Evolutionary conservation across 768 basidiomycete species (phyloP).

Genomic region (Russula griseocarnosa): DNA sequence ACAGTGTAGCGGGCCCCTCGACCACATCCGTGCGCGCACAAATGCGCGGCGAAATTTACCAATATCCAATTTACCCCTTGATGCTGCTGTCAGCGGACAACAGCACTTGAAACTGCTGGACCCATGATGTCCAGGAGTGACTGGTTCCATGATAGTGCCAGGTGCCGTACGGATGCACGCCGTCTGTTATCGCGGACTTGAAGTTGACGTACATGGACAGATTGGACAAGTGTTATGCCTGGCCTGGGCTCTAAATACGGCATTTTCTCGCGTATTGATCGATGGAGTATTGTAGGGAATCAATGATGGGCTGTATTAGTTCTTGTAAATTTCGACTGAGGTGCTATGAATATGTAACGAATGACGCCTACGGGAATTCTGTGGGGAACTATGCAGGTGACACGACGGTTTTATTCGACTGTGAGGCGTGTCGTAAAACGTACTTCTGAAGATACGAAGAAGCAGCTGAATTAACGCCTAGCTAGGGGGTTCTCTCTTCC

Average conservation of each 20-base stretch:
- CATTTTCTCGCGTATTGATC: too few species aligned
- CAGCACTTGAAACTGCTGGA: neutral
- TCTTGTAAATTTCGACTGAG: neutral
- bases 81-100: neutral
- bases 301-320: neutral
- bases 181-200: neutral
- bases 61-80: neutral
- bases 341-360: neutral
- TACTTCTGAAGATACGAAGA: constrained; percentile 17
- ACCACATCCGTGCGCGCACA: constrained; percentile 15
- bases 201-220: neutral
- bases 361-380: neutral
- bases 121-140: neutral
- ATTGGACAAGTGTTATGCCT: neutral
- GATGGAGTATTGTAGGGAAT: neutral
- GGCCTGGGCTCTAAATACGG: neutral
- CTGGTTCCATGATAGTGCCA: neutral
- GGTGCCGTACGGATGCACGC: neutral
- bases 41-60: constrained; percentile 5
- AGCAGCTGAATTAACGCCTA: constrained; percentile 26
- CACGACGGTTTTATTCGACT: neutral
- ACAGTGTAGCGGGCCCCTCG: constrained; percentile 27
- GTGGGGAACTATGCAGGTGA: neutral
- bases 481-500: constrained; percentile 5
- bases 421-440: constrained; percentile 24